Percentiles rank a stretch among this genome's conserved stretches.
These are phyloP conservation scores for Ganoderma sinense DNA, from an alignment of 1,284 basidiomycete genomes.

Conservation along the genomic window DNA sequence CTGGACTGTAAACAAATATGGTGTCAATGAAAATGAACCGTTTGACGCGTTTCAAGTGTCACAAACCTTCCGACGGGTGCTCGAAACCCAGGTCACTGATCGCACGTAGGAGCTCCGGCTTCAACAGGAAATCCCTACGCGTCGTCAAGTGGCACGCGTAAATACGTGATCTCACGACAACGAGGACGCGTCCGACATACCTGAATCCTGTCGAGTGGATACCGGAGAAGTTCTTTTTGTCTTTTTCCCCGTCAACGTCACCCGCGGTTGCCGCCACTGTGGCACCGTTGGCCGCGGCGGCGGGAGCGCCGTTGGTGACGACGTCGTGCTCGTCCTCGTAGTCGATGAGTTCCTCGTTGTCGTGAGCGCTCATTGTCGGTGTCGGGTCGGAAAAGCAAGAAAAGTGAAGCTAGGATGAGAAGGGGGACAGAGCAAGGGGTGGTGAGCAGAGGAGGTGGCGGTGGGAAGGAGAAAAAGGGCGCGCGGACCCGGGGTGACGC, in stretches of 20 bases:
- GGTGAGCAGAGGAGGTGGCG: constrained; percentile 40
- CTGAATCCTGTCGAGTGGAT: constrained; percentile 97
- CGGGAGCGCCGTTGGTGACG: constrained; percentile 67
- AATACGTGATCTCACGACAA: constrained; percentile 8
- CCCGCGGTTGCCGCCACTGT: constrained; percentile 55
- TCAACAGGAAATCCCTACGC: constrained; percentile 92
- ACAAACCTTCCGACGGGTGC: constrained; percentile 97
- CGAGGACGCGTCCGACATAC: constrained; percentile 49
- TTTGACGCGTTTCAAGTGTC: not conserved
- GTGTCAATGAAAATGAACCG: constrained; percentile 11
- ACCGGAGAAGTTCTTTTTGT: constrained; percentile 97
- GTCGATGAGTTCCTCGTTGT: constrained; percentile 89
- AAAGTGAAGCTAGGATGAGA: constrained; percentile 32
- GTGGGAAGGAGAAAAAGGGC: constrained; percentile 42
- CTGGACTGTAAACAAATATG: constrained; percentile 73
- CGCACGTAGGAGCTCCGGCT: constrained; percentile 95
- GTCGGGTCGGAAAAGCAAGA: constrained; percentile 32
- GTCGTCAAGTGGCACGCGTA: constrained; percentile 25
- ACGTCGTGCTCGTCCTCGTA: constrained; percentile 96
- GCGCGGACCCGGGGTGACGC: constrained; percentile 34
- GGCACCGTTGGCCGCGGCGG: constrained; percentile 57
- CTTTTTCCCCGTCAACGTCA: constrained; percentile 78
- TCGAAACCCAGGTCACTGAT: constrained; percentile 99
- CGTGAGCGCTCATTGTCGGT: constrained; percentile 70
- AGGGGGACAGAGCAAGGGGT: constrained; percentile 29